Base-by-base conservation (phyloP, 2,329 filamentous ascomycete species). In the Cercospora zeae-maydis region DNA sequence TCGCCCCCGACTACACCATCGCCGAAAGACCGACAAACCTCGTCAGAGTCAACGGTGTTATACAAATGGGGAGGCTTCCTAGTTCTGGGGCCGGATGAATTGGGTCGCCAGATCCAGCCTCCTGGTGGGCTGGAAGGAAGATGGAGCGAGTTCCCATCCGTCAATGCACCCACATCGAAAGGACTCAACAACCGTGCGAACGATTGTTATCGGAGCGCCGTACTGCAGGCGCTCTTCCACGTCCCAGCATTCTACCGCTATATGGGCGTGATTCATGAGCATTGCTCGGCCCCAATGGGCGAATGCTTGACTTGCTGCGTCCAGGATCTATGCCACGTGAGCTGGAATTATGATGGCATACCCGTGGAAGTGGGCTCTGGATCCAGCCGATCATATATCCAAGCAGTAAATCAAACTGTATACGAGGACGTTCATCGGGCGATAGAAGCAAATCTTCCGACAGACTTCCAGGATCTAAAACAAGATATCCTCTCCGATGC, bases 121-220 rank as follows among this genome's bases (percentile, higher is more conserved):
- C 14, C 30, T 10, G 11, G 7, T 8, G 39, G 24, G n/a, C 9
- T 49, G 19, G 42, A 31, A 33, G 57, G 51, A 21, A 14, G 51
- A 6, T 49, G 27, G 14, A 39, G 24, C 16, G 45, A 49, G 11
- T 67, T 63, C 52, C 62, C 62, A 19, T 11, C 39, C 3, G 27
- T 63, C 2, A 19, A 19, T 10, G 16, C 10, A 3, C 58, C 61
- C 3, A 19, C n/a, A 3, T 58, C 58, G 14, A 65, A 65, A 53
- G 65, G 66, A 16, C 42, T 68, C 4, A 1, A 31, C 24, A 69
- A 69, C n/a, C 19, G 34, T 2, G 53, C 31, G 4, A 61, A 59
- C 19, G 33, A 61, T 33, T 67, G 65, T 55, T 65, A 65, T 54
- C 45, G 63, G 1, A 63, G 52, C 27, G 57, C 65, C 9, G 24